Evolutionary conservation across 2,329 filamentous ascomycete species (phyloP), one percentile per base, ranked within the genome.

Genomic region (Apiospora malaysiana): DNA sequence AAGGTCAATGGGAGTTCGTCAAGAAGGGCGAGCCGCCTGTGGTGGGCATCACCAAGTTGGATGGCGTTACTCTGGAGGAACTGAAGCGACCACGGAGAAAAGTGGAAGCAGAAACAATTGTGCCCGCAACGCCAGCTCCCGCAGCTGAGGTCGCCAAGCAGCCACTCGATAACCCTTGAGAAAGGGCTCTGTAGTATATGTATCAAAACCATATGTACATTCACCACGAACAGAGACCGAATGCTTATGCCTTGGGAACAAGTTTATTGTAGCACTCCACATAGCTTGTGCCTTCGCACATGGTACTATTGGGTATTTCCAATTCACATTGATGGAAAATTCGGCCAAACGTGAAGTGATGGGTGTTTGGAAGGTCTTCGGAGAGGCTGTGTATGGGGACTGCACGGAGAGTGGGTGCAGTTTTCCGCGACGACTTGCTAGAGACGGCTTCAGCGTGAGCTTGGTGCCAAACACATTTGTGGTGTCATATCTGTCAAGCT

Each of bases 21-120:
- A 94, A 92, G 85, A 98, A 94, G 83, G 94, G 94, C 9, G 96
- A 98, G 77, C 87, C 94, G 2, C 91, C 96, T 0, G 89, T 97
- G 47, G 95, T 99, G 79, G 96, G 96, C 42, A 90, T 98, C 73
- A 98, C 95, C 25, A 98, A 97, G 82, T 83, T 99, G 47, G 86
- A 94, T 72, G 94, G 94, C 10, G 82, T 97, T 40, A 97, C 94
- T 27, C 82, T 95, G 77, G 94, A 95, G 76, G 91, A 93, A 56
- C 84, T 99, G 79, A 96, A 94, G 86, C 90, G 91, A 77, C 93
- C 95, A 67, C 89, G 94, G 82, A 89, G 90, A 79, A 87, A 90
- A 78, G 81, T 93, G 73, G 87, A 89, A 45, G 83, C 86, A 1
- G 81, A 83, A 66, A 74, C 72, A 27, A 14, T 80, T 32, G 27